phyloP scores from a whole-genome alignment of 805 yeast genomes.

The Cyberlindnera galapagoensis region DNA sequence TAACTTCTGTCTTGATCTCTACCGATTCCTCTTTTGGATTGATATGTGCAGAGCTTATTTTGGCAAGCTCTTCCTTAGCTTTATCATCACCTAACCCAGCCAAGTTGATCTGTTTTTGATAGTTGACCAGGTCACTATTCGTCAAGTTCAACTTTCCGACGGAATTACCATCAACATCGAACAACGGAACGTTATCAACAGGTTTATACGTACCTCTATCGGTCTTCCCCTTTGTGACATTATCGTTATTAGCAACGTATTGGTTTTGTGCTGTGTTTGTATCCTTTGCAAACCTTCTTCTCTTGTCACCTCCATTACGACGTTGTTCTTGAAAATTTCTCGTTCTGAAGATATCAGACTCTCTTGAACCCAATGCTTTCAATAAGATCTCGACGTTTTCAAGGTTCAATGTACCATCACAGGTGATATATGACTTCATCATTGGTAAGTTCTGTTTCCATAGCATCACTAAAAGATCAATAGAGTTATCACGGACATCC shows the following conservation, averaged over 20 bases:
- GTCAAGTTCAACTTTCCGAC: slow-evolving; percentile 63
- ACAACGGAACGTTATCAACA: slow-evolving; percentile 65
- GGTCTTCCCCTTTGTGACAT: slow-evolving; percentile 56
- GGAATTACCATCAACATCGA: slow-evolving; percentile 66
- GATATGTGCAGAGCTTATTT: slow-evolving; percentile 22
- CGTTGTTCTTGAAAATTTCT: slow-evolving; percentile 66
- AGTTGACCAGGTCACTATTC: slow-evolving; percentile 64
- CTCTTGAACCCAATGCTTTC: slow-evolving; percentile 59
- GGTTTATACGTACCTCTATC: slow-evolving; percentile 73
- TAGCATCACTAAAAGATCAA: slow-evolving; percentile 69
- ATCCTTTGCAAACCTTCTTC: slow-evolving; percentile 46
- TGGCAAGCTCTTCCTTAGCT: slow-evolving; percentile 24
- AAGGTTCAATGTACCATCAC: slow-evolving; percentile 80
- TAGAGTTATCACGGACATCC: slow-evolving; percentile 92
- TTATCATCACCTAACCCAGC: slow-evolving; percentile 22
- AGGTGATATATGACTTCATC: slow-evolving; percentile 73
- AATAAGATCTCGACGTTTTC: slow-evolving; percentile 71
- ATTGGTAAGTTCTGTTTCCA: slow-evolving; percentile 74
- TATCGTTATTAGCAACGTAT: slow-evolving; percentile 36
- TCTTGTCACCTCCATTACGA: slow-evolving; percentile 55
- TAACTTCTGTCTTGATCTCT: slow-evolving; percentile 5
- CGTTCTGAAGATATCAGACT: slow-evolving; percentile 67
- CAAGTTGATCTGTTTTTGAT: slow-evolving; percentile 48
- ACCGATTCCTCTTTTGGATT: slow-evolving; percentile 8
- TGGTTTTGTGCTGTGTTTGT: slow-evolving; percentile 38